Evolutionary conservation across 495 filamentous ascomycete species (phyloP), one percentile per base, ranked within the genome.

Genomic region (Lophiotrema nucula): DNA sequence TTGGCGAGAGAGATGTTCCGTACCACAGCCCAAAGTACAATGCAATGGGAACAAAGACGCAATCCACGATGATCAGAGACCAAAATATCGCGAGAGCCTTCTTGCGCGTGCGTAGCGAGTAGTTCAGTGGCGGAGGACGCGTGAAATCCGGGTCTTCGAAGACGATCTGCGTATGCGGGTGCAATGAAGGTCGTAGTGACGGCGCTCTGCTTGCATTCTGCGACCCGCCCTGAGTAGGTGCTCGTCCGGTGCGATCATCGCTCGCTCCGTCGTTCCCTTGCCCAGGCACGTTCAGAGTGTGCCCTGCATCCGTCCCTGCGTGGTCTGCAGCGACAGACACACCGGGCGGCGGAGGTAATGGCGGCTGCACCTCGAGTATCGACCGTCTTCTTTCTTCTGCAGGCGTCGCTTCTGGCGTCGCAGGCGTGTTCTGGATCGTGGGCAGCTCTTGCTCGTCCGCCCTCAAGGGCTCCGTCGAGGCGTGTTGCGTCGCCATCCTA

Each of bases 21-120:
- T 83, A 84, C 75, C 76, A 81, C 13, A 85, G 70, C 22, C 73
- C 71, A 69, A 77, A 86, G 62, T 84, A 85, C 11, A 86, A 69
- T 2, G 69, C 74, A 31, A 84, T 69, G 15, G 83, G 82, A 64
- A 84, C 76, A 16, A 68, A 74, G 12, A 80, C 65, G 18, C 73
- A 76, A 60, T 85, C 82, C 27, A 82, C 49, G 8, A 83, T 48
- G 43, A 84, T 80, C 16, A 85, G 67, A 0, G 65, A 73, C 82
- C 83, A 86, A 69, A 86, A 85, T 23, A 82, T 63, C 18, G 74
- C 64, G 60, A 85, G 83, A 28, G 74, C 69, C 67, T 73, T 75
- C 54, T 81, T 82, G 22, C 82, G 73, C n/a, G 74, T 67, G 23
- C 72, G 74, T 18, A 84, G 65, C 4, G 76, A 77, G 66, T 84